Evolutionary conservation across 1,284 basidiomycete species (phyloP).

Genomic region (Melanopsichium pennsylvanicum): DNA sequence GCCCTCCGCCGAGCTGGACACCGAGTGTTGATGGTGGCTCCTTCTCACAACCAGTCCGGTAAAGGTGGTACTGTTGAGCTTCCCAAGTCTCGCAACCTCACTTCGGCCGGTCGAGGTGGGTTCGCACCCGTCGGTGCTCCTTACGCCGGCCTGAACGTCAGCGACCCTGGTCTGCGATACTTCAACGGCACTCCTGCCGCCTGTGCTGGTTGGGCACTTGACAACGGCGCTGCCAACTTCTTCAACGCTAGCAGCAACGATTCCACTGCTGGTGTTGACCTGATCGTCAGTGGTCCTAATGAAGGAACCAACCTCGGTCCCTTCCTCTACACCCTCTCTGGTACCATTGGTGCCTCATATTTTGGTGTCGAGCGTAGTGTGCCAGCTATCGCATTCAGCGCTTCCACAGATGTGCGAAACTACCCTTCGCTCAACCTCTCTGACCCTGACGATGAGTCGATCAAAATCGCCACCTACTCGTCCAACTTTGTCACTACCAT

Average conservation of each 20-base stretch:
- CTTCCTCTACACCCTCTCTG: conserved; percentile 55
- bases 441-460: conserved; percentile 45
- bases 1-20: conserved; percentile 56
- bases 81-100: conserved; percentile 44
- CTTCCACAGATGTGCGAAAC: conserved; percentile 35
- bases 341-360: conserved; percentile 56
- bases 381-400: conserved; percentile 56
- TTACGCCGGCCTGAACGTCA: conserved; percentile 34
- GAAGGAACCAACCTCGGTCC: conserved; percentile 52
- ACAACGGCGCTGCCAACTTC: conserved; percentile 38
- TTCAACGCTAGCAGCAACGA: conserved; percentile 35
- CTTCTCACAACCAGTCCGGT: conserved; percentile 53
- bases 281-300: conserved; percentile 44
- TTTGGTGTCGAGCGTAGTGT: conserved; percentile 46
- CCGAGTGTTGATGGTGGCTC: conserved; percentile 50
- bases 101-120: conserved; percentile 46
- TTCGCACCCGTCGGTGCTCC: conserved; percentile 37
- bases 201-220: conserved; percentile 42
- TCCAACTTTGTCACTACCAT: conserved; percentile 55
- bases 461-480: conserved; percentile 46
- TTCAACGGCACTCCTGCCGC: conserved; percentile 55
- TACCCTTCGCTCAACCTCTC: conserved; percentile 44
- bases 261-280: conserved; percentile 26
- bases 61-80: conserved; percentile 58
- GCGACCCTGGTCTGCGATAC: conserved; percentile 43